Evolutionary conservation across 306 rosid species (phyloP), one percentile per base, ranked within the genome.

Genomic region (Quercus variabilis): DNA sequence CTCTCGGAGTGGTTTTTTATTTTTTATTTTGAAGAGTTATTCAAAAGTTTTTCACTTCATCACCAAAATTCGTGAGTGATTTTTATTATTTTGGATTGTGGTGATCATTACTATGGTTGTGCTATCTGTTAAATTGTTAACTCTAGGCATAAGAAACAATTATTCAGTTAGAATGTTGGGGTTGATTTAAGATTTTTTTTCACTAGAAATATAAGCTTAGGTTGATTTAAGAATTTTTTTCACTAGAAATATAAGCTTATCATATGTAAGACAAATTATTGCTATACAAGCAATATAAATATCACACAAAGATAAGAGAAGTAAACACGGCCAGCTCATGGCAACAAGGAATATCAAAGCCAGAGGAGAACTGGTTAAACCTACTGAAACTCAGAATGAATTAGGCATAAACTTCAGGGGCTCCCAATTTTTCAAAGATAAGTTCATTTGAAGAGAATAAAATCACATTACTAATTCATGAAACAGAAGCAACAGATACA

Each of bases 281-380:
- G 58, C 54, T 69, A 19, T 54, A 60, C 69, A 73, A 54, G 76
- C 71, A 76, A 76, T 70, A 5, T 33, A 18, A 13, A 71, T 72
- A 62, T 76, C n/a, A 76, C 69, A 77, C 23, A 13, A 75, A 75
- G 67, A 74, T 71, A 78, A 43, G 51, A 73, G 74, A 62, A 75
- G 55, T 31, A 73, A 12, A 23, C 52, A 59, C 26, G 51, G 49
- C 49, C 46, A 65, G 71, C 71, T 33, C 71, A 33, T 56, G 58
- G 25, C 58, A 73, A 81, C 64, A 52, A 73, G 62, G 65, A 65
- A 76, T 78, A 73, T 38, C 81, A 73, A 52, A 80, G 55, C 35
- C 76, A 76, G 74, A 74, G 46, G 84, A 69, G 52, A 71, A 76
- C 58, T 71, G 60, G 69, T 60, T 13, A 60, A 78, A 65, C 20